phyloP scores from a whole-genome alignment of 352 stramenopile genomes.

The Phytophthora aleatoria region DNA sequence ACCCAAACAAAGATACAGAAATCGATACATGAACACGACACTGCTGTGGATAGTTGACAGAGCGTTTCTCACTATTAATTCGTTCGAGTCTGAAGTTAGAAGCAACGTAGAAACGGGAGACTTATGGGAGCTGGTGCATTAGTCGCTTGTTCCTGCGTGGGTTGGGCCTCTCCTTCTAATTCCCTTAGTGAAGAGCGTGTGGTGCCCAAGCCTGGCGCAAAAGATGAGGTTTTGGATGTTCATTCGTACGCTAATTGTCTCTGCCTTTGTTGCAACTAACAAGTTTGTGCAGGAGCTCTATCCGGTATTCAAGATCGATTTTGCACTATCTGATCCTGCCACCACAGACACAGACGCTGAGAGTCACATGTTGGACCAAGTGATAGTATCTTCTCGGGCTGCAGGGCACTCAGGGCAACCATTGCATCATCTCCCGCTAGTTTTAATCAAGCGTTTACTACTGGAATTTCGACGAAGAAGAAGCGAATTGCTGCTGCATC shows the following conservation, averaged over 20 bases:
- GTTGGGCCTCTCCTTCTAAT: slow-evolving; percentile 1
- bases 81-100: slow-evolving; percentile 12
- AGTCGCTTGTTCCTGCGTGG: slow-evolving; percentile 13
- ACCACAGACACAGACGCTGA: neutral
- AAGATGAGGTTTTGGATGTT: slow-evolving; percentile 6
- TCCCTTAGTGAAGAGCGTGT: neutral
- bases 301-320: slow-evolving; percentile 15
- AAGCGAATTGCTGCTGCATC: neutral
- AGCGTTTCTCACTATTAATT: slow-evolving; percentile 6
- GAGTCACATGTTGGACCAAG: neutral
- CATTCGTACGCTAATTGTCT: neutral
- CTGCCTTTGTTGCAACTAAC: neutral
- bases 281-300: slow-evolving; percentile 1
- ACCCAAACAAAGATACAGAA: neutral
- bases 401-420: slow-evolving; percentile 5
- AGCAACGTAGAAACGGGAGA: slow-evolving; percentile 6
- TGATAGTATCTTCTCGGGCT: slow-evolving; percentile 9
- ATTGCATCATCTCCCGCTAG: slow-evolving; percentile 37
- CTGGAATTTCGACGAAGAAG: slow-evolving; percentile 20
- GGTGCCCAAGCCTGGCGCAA: neutral
- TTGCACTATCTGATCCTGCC: neutral
- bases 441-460: slow-evolving; percentile 38
- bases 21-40: slow-evolving; percentile 1
- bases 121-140: slow-evolving; percentile 12
- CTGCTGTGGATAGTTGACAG: slow-evolving; percentile 17